Conservation (phyloP, 306 rosid species). For the Bauhinia variegata region DNA sequence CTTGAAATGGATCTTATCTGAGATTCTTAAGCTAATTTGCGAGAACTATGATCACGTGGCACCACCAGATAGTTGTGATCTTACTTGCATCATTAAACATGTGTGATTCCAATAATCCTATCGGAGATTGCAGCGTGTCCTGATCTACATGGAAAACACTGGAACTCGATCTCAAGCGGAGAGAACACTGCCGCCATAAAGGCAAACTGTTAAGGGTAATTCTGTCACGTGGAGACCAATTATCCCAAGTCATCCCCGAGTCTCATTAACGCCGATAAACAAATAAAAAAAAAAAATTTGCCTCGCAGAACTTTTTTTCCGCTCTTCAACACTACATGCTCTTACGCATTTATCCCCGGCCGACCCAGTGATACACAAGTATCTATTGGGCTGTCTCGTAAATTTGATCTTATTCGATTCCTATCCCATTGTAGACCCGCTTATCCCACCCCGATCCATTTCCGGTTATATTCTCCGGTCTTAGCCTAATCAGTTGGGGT, state of each 20-base stretch:
- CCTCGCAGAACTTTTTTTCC: constrained; percentile 26
- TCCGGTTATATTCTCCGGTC: constrained; percentile 22
- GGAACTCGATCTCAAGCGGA: constrained; percentile 32
- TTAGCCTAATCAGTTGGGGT: constrained; percentile 16
- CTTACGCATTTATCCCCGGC: constrained; percentile 61
- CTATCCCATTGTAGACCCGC: constrained; percentile 11
- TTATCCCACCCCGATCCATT: constrained; percentile 41
- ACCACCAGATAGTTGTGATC: no score
- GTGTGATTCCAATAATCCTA: neutral
- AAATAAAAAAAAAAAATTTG: neutral
- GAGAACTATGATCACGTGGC: no score
- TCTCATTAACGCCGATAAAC: constrained; percentile 35
- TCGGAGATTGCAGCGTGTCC: constrained; percentile 23
- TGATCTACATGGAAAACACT: constrained; percentile 22
- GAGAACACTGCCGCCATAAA: constrained; percentile 41
- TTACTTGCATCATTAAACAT: no score
- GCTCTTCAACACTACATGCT: constrained; percentile 34
- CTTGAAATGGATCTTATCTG: no score
- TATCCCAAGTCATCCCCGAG: constrained; percentile 48
- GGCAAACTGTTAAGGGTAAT: constrained; percentile 26
- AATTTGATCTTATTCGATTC: constrained; percentile 47
- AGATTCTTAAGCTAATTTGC: no score
- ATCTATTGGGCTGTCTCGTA: constrained; percentile 27
- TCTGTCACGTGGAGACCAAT: constrained; percentile 29
- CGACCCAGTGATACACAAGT: constrained; percentile 20